Base-by-base conservation (phyloP, 192 early-diverging fungal genomes). In the Spinellus fusiger region DNA sequence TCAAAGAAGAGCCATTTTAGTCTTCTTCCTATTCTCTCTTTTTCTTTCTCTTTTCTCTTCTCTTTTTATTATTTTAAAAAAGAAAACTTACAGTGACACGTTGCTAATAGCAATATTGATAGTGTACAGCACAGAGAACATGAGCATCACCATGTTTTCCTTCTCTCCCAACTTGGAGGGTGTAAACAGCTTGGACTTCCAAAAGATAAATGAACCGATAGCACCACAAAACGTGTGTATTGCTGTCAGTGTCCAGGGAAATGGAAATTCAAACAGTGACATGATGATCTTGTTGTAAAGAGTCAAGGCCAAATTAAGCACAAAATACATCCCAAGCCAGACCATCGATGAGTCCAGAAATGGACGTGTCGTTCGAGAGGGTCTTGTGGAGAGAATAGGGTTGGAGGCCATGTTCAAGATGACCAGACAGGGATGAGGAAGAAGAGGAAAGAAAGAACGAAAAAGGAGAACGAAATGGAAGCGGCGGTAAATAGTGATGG, bases 41-140 rank as follows among this genome's bases (percentile, higher is more conserved):
- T 59, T 7, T 32, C 16, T 18, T 8, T 0, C 9, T n/a, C n/a
- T n/a, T n/a, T n/a, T n/a, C n/a, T n/a, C n/a, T n/a, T n/a, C n/a
- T n/a, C n/a, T n/a, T n/a, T n/a, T n/a, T n/a, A n/a, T n/a, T n/a
- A n/a, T n/a, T n/a, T n/a, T n/a, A 53, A 2, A 20, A 53, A 4
- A 1, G 51, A 53, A 25, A 51, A 87, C 80, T 78, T 89, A 83
- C 76, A 93, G 59, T 46, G 89, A 90, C 6, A 93, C 84, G 60
- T 90, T 93, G 62, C 85, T 87, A 5, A 90, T 83, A 25, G 89
- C 91, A 67, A 95, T 93, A 62, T 95, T 95, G 65, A 89, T 81
- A 0, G 91, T 95, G 64, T 93, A 95, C 1, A 95, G 82, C 26
- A 90, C 72, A 10, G 90, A 93, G 68, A 93, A 95, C 54, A 85